These are phyloP conservation scores for Talaromyces sp. DNA, from an alignment of 2,329 filamentous ascomycete species.

Conservation along the genomic window DNA sequence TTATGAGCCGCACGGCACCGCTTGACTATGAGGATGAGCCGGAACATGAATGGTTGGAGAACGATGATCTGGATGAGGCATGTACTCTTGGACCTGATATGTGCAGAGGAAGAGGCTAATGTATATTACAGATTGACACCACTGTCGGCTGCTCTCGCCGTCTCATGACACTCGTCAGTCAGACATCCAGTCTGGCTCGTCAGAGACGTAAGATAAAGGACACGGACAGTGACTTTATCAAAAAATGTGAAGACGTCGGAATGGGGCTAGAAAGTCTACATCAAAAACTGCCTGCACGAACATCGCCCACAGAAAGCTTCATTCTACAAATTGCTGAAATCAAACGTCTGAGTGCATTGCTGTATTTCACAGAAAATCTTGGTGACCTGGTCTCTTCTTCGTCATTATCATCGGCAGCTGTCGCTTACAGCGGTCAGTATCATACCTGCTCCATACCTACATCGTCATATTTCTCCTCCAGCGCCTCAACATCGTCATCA, in stretches of 20 bases:
- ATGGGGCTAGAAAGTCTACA: conserved; percentile 11
- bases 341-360: conserved; percentile 28
- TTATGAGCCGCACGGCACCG: conserved; percentile 29
- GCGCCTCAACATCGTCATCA: neutral
- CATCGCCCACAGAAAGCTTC: conserved; percentile 21
- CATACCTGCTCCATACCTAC: neutral
- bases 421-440: neutral
- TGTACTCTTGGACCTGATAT: neutral
- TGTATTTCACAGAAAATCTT: conserved; percentile 27
- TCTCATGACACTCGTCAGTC: conserved; percentile 27
- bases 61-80: conserved; percentile 26
- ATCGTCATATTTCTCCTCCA: neutral
- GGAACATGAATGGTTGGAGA: conserved; percentile 22
- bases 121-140: conserved; percentile 26
- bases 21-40: conserved; percentile 3
- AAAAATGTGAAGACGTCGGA: conserved; percentile 17
- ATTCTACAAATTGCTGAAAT: conserved; percentile 26
- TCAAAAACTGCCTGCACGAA: conserved; percentile 22
- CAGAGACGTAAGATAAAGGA: conserved; percentile 16
- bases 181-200: conserved; percentile 21
- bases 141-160: conserved; percentile 32
- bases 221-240: conserved; percentile 5
- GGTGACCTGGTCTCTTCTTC: conserved; percentile 14
- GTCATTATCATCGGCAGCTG: neutral
- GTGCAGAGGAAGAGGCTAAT: neutral